Evolutionary conservation across 1,284 basidiomycete species (phyloP), one percentile per base, ranked within the genome.

Genomic region (Sutorius eximius): DNA sequence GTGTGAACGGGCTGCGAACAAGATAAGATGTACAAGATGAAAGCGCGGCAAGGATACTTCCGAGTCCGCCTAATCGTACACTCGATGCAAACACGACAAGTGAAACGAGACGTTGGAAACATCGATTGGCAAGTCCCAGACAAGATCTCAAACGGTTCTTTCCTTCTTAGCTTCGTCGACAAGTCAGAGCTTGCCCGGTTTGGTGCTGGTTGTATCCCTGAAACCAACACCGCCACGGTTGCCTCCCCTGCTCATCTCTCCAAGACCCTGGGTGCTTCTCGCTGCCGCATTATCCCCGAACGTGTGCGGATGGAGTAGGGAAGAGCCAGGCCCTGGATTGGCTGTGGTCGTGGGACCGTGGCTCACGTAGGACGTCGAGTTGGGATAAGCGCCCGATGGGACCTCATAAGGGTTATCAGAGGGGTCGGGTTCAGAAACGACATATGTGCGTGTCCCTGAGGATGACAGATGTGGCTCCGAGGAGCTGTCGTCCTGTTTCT

Each of bases 371-470:
- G 81, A 69, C 29, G 78, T 71, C 38, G 82, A 80, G 46, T 77
- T 78, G 51, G 82, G 81, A 71, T 83, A 88, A 12, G 86, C 86
- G 58, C 86, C 86, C 11, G 80, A 79, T 4, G 86, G 86, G 34
- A 88, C 85, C 59, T 78, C 72, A 63, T 86, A 86, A 24, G 80
- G 79, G 43, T 75, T 78, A 54, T 82, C 65, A 50, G 80, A 73
- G 37, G 79, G 76, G 67, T 86, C 83, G 32, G 85, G 85, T 60
- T 85, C 77, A 41, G 83, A 85, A 59, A 86, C 85, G 59, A 87
- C 82, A 63, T 87, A 85, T 53, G 80, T 83, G 58, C 78, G 80
- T 32, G 76, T 71, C 43, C 81, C 79, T 27, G 72, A 65, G 36
- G 71, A 66, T 16, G 76, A 71, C n/a, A 70, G 20, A 50, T 74